phyloP scores from a whole-genome alignment of 768 basidiomycete species.

The Pholiota molesta region DNA sequence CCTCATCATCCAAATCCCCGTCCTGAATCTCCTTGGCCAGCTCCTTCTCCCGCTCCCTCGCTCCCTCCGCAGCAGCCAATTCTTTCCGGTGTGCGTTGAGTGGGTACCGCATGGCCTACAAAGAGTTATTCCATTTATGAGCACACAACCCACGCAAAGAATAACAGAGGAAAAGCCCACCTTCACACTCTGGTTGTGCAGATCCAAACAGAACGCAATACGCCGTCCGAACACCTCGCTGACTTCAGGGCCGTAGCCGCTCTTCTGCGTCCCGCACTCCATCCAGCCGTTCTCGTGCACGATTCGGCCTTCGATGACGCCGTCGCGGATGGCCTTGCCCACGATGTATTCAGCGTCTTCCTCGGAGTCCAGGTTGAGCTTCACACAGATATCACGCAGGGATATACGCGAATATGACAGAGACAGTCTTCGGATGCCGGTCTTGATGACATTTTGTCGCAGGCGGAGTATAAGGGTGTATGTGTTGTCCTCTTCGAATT shows the following conservation, averaged over 20 bases:
- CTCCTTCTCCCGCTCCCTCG: slow-evolving; percentile 92
- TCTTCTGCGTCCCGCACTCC: slow-evolving; percentile 81
- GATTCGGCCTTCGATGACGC: slow-evolving; percentile 90
- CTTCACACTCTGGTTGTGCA: slow-evolving; percentile 98
- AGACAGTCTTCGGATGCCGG: slow-evolving; percentile 92
- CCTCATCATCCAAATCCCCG: slow-evolving; percentile 85
- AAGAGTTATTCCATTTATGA: neutral
- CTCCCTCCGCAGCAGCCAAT: slow-evolving; percentile 89
- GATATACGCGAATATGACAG: slow-evolving; percentile 96
- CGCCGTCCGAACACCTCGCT: slow-evolving; percentile 84
- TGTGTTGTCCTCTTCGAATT: slow-evolving; percentile 86
- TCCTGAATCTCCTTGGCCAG: slow-evolving; percentile 92
- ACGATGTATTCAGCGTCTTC: slow-evolving; percentile 99
- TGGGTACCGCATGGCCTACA: slow-evolving; percentile 96
- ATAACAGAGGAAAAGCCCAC: slow-evolving; percentile 50
- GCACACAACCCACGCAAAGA: neutral
- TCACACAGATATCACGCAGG: slow-evolving; percentile 90
- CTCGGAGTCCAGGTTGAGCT: slow-evolving; percentile 92
- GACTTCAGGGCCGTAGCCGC: slow-evolving; percentile 91
- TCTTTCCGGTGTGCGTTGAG: slow-evolving; percentile 96
- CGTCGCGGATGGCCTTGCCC: slow-evolving; percentile 96
- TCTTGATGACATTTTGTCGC: slow-evolving; percentile 99
- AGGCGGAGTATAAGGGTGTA: slow-evolving; percentile 91
- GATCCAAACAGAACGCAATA: slow-evolving; percentile 88
- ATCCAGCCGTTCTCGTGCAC: slow-evolving; percentile 97